phyloP scores from a whole-genome alignment of 139 green algal species.

The Micractinium sp. region DNA sequence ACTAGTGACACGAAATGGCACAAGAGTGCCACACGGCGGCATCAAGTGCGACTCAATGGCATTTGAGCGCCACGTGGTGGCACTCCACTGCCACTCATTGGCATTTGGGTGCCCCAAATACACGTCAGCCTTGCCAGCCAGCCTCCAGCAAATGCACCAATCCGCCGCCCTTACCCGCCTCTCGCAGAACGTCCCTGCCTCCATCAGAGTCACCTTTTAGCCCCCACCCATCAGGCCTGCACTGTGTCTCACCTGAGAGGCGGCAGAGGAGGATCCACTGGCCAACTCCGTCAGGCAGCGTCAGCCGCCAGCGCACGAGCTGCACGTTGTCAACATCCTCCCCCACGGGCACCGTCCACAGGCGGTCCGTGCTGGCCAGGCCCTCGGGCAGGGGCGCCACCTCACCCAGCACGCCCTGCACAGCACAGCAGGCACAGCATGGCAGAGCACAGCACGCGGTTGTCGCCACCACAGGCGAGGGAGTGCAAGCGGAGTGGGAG shows the following conservation, averaged over 20 bases:
- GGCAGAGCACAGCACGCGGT: not conserved
- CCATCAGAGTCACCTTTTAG: no score
- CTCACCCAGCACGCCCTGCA: constrained; percentile 51
- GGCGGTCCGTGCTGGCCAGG: constrained; percentile 1
- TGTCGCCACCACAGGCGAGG: not conserved
- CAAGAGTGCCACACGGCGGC: no score
- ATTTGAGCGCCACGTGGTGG: no score
- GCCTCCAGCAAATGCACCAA: no score
- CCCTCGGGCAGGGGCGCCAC: constrained; percentile 38
- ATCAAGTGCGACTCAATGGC: no score
- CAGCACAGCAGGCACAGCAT: not conserved
- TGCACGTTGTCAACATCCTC: constrained; percentile 16
- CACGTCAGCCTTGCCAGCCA: no score
- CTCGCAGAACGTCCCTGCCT: no score
- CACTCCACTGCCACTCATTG: no score
- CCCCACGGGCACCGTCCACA: constrained; percentile 2
- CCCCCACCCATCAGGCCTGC: not conserved
- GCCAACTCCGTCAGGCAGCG: constrained; percentile 35
- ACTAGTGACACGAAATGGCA: no score
- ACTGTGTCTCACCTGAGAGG: constrained; percentile 40
- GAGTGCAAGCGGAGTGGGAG: not conserved
- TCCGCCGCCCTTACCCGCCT: no score
- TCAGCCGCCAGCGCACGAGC: constrained; percentile 59
- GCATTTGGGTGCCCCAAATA: no score
- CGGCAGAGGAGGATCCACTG: constrained; percentile 68